Base-by-base conservation (phyloP, 768 basidiomycete species). In the Hortiboletus flavorubellus region DNA sequence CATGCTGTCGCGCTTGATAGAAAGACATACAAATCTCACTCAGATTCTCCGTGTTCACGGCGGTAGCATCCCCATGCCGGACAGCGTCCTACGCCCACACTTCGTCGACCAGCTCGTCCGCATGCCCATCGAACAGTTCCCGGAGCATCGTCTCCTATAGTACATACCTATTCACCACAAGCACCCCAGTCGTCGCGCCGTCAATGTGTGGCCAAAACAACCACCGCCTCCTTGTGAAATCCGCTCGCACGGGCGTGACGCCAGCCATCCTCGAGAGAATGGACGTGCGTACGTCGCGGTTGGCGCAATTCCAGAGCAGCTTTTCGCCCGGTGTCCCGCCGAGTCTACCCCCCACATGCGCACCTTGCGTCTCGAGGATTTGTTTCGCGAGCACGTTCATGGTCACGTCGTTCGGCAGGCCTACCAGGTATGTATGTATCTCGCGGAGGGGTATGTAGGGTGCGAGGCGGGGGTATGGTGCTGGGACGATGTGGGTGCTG, bases 201-300 rank as follows among this genome's bases (percentile, higher is more conserved):
- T 26, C 39, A 12, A 39, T 16, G 38, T 35, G 6, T 10, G 21
- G 29, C 1, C 31, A 12, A 37, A 35, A 58, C 2, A 4, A 46
- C n/a, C 16, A 58, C 81, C 50, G 84, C 90, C 83, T 95, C 92
- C 68, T 94, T 95, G 45, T 82, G 83, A 61, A 95, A 87, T 1
- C 94, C 93, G 69, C 91, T 95, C 3, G 91, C 91, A 67, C 94
- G 93, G 4, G 83, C 81, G 91, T 95, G 10, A 89, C 1, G 2
- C 60, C 47, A 0, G 31, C 1, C n/a, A 14, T 7, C 35, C 23
- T 9, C n/a, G 46, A 33, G 21, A n/a, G 9, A 4, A 8, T 8
- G 14, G 52, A 34, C 14, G 46, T 33, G 23, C 64, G 66, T 30
- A 80, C 79, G 67, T 87, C 92, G 40, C 91, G 81, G 64, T 93